Base-by-base conservation (phyloP, 371 early-diverging fungal genomes). In the Mortierella sp. region DNA sequence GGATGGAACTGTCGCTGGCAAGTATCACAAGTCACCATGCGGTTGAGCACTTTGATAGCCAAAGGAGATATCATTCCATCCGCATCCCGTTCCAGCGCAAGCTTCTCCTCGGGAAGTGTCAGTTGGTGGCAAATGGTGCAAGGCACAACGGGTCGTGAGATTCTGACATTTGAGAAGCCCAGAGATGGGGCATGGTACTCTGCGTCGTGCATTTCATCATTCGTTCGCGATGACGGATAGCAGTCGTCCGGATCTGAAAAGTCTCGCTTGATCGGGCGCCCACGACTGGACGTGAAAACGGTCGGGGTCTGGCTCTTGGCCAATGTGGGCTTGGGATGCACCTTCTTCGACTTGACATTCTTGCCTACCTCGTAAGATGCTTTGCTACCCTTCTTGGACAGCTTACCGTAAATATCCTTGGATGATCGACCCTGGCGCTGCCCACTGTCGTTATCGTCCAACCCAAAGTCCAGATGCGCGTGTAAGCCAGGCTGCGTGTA, bases 331-430 rank as follows among this genome's bases (percentile, higher is more conserved):
- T 74, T 74, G 21, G 74, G 74, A 43, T 55, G 58, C n/a, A 74
- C 65, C 48, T 74, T 74, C 60, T 74, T 74, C 7, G 74, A 64
- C 54, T 74, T 74, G 3, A 59, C 73, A 54, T 72, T 72, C 67
- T 72, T 72, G 23, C 67, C 67, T 0, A 46, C 39, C 0, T 54
- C 49, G 13, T 48, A 13, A 0, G 28, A n/a, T 3, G 58, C 62
- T 23, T 54, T 63, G 39, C 45, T 34, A 41, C 64, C 55, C 39
- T 63, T 67, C 64, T 63, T 67, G 51, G 73, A 59, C 21, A 72
- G 54, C 27, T 63, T 67, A 10, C 63, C 60, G 30, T 72, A 72
- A 23, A 62, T 41, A 10, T 64, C 61, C 42, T 72, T 72, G 45
- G 67, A 67, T 21, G 73, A 67, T 19, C 73, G 73, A 14, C 73